phyloP scores from a whole-genome alignment of 2,329 filamentous ascomycete genomes.

The Magnaporthales sp. region DNA sequence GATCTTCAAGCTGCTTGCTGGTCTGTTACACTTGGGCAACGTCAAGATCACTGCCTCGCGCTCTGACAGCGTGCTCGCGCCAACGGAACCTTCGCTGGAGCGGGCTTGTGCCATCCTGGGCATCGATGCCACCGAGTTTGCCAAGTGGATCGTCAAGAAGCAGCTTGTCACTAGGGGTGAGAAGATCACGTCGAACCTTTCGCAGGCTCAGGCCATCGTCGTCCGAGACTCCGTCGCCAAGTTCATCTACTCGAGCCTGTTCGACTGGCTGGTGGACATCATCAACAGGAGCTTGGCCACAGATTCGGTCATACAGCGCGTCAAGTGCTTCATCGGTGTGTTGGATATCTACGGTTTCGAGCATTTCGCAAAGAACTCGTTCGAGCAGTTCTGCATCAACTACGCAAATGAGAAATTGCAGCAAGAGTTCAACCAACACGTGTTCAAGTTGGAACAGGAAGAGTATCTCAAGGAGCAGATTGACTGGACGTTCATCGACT shows the following conservation, averaged over 20 bases:
- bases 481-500: constrained; percentile 99
- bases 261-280: constrained; percentile 98
- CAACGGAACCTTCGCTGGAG: constrained; percentile 73
- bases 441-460: constrained; percentile 98
- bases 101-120: constrained; percentile 80
- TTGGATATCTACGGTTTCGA: constrained; percentile 99
- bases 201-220: constrained; percentile 85
- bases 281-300: constrained; percentile 89
- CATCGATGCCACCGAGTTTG: constrained; percentile 77
- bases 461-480: constrained; percentile 95
- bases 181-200: constrained; percentile 94
- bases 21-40: constrained; percentile 89
- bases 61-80: constrained; percentile 74
- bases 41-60: constrained; percentile 89
- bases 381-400: constrained; percentile 99
- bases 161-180: constrained; percentile 93
- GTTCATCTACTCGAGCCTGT: constrained; percentile 95
- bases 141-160: constrained; percentile 99
- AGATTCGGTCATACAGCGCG: constrained; percentile 73
- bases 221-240: constrained; percentile 97
- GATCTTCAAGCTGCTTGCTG: constrained; percentile 86
- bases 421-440: constrained; percentile 98
- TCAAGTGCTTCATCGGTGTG: constrained; percentile 90
- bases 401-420: constrained; percentile 99
- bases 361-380: constrained; percentile 98